A percentile compares a stretch with the other conserved stretches of the same genome.
Conservation (phyloP, 495 filamentous ascomycete genomes). For the Immersiella caudata region DNA sequence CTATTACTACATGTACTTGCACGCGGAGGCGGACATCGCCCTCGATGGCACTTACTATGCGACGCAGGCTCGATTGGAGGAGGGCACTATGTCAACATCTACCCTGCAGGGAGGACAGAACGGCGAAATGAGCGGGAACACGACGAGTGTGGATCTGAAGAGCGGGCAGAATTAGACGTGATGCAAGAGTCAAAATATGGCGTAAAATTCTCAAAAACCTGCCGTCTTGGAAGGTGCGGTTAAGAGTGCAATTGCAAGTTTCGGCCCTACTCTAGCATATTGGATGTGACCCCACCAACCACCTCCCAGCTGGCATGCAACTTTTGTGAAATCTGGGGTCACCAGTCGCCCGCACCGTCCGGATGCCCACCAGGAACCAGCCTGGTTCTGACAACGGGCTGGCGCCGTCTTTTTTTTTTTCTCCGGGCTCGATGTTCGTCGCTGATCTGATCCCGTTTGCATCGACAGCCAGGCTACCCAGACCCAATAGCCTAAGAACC, state of each 20-base stretch:
- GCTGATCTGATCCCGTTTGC: background rate
- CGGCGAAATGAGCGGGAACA: background rate
- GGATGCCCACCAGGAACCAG: no score
- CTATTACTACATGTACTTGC: slow-evolving; percentile 58
- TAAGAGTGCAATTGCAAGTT: background rate
- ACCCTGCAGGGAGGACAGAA: background rate
- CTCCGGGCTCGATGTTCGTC: background rate
- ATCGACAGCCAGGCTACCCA: background rate
- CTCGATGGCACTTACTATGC: slow-evolving; percentile 30
- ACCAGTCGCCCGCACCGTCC: no score
- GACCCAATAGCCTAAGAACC: slow-evolving; percentile 13
- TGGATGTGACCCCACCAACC: no score
- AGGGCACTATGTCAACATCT: background rate
- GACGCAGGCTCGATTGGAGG: slow-evolving; percentile 9
- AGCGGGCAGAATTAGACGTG: background rate
- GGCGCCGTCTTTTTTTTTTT: background rate
- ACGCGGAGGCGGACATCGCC: slow-evolving; percentile 22
- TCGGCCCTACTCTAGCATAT: background rate
- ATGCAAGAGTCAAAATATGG: background rate
- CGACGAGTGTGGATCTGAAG: background rate
- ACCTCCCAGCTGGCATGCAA: no score
- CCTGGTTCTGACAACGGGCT: background rate
- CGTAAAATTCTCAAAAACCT: background rate
- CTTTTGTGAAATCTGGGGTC: no score
- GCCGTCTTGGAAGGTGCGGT: background rate